These are phyloP conservation scores for Melanogaster broomeanus DNA, from an alignment of 768 basidiomycete species.

Conservation along the genomic window DNA sequence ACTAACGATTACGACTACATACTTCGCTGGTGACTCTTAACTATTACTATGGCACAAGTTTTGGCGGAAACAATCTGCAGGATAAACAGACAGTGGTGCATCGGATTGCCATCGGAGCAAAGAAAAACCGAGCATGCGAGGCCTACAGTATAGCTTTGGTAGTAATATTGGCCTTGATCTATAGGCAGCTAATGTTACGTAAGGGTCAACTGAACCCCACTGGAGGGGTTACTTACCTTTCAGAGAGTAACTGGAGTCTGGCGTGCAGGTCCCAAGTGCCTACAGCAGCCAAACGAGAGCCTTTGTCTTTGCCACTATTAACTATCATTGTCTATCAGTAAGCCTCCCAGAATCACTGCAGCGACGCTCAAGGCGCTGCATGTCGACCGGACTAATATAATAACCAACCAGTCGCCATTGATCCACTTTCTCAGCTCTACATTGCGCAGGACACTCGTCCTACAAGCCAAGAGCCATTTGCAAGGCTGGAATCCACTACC, in stretches of 20 bases:
- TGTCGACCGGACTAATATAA: slow-evolving; percentile 22
- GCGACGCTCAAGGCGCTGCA: slow-evolving; percentile 27
- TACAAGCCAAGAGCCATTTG: slow-evolving; percentile 41
- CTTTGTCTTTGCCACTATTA: slow-evolving; percentile 16
- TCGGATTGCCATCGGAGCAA: no score
- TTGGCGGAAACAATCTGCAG: no score
- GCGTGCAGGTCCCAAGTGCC: slow-evolving; percentile 23
- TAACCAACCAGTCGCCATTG: slow-evolving; percentile 54
- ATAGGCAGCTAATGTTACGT: no score
- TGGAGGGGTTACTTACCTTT: slow-evolving; percentile 30
- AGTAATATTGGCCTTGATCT: no score
- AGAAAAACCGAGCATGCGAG: no score
- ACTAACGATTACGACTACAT: no score
- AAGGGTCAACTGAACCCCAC: slow-evolving; percentile 21
- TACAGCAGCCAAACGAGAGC: slow-evolving; percentile 26
- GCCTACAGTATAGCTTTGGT: no score
- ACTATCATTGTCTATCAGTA: slow-evolving; percentile 20
- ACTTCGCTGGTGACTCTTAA: no score
- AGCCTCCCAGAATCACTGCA: slow-evolving; percentile 15
- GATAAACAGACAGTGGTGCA: no score
- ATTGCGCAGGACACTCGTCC: slow-evolving; percentile 55
- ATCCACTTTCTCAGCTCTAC: slow-evolving; percentile 60
- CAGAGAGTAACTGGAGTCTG: slow-evolving; percentile 16
- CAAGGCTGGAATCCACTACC: slow-evolving; percentile 50
- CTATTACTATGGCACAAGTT: no score